A percentile compares a stretch with the other conserved stretches of the same genome.
Evolutionary conservation across 768 basidiomycete genomes (phyloP).

Genomic region (Suillus subluteus): DNA sequence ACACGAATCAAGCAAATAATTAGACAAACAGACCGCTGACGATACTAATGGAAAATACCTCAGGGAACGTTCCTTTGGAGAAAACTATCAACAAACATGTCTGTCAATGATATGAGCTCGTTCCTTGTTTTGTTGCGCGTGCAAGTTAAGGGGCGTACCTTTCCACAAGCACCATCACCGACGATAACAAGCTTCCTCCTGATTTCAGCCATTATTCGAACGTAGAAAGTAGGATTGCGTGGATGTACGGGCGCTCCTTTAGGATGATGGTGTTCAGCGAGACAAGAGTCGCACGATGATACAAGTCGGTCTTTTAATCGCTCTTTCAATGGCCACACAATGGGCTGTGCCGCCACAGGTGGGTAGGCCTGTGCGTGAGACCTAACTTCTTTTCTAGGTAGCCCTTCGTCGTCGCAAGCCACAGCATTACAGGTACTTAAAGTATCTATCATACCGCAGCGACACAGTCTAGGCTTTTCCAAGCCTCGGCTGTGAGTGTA

Average conservation of each 20-base stretch:
- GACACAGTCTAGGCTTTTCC: neutral
- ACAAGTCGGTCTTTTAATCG: constrained; percentile 40
- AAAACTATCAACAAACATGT: constrained; percentile 96
- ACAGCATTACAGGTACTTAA: neutral
- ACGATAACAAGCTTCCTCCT: constrained; percentile 99
- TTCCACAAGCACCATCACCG: constrained; percentile 97
- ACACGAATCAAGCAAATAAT: neutral
- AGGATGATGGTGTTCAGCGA: constrained; percentile 41
- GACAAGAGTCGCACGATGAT: constrained; percentile 43
- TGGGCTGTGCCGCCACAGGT: constrained; percentile 36
- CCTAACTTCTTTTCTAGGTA: neutral
- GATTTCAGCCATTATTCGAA: constrained; percentile 86
- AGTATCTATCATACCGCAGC: neutral
- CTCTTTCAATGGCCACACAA: constrained; percentile 31
- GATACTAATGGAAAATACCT: constrained; percentile 53
- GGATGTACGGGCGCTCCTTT: constrained; percentile 38
- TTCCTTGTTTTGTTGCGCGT: constrained; percentile 13
- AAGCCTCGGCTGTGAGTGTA: neutral
- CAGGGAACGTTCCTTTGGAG: constrained; percentile 95
- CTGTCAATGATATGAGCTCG: constrained; percentile 42
- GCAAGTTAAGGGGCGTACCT: constrained; percentile 52
- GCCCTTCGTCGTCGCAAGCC: neutral
- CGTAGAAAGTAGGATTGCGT: constrained; percentile 37
- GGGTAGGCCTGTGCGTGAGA: constrained; percentile 30
- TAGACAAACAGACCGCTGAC: constrained; percentile 8